Evolutionary conservation across 176 grass and related monocot genomes (phyloP).

Genomic region (Ananas comosus): DNA sequence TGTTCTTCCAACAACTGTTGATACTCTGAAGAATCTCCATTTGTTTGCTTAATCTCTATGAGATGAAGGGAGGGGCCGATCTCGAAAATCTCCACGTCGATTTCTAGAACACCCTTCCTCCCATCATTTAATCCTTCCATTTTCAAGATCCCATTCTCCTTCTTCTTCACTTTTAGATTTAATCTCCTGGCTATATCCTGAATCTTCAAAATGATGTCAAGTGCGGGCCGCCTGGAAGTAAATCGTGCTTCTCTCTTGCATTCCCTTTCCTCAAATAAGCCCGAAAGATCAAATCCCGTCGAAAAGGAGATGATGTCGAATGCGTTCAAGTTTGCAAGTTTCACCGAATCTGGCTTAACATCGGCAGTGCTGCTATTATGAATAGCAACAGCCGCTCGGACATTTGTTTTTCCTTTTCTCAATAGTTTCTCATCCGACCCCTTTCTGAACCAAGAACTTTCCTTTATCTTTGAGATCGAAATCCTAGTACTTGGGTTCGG

Average conservation of each 20-base stretch:
- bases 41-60: slow-evolving; percentile 69
- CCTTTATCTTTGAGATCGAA: slow-evolving; percentile 64
- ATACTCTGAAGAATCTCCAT: slow-evolving; percentile 68
- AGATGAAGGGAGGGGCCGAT: slow-evolving; percentile 43
- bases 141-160: slow-evolving; percentile 46
- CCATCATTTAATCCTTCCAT: slow-evolving; percentile 58
- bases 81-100: slow-evolving; percentile 61
- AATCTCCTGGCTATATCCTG: slow-evolving; percentile 40
- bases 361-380: slow-evolving; percentile 13
- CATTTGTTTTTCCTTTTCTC: slow-evolving; percentile 21
- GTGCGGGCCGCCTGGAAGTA: slow-evolving; percentile 60
- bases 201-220: slow-evolving; percentile 40
- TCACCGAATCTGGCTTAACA: slow-evolving; percentile 28
- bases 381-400: slow-evolving; percentile 11
- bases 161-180: slow-evolving; percentile 69
- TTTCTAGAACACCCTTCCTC: slow-evolving; percentile 52
- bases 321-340: slow-evolving; percentile 50
- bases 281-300: slow-evolving; percentile 55
- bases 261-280: slow-evolving; percentile 41
- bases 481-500: slow-evolving; percentile 58
- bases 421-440: slow-evolving; percentile 26
- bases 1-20: slow-evolving; percentile 43
- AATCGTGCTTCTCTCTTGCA: slow-evolving; percentile 52
- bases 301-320: slow-evolving; percentile 83
- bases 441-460: slow-evolving; percentile 67